Percentiles rank a stretch among this genome's conserved stretches.
Evolutionary conservation across 163 green algal species (phyloP).

Genomic region (Dunaliella salina): DNA sequence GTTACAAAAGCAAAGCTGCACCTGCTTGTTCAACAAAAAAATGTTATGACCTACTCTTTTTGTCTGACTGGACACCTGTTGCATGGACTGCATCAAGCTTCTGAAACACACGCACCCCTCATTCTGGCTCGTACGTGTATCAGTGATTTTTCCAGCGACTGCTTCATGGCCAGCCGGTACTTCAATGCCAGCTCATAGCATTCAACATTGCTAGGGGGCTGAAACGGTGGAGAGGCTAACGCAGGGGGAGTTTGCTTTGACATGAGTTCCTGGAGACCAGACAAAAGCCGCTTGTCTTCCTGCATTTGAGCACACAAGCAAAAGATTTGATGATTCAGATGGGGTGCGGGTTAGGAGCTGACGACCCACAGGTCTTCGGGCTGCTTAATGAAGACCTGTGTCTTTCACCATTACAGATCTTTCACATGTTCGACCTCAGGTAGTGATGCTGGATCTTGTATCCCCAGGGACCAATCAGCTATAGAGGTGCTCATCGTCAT

Average conservation of each 20-base stretch:
- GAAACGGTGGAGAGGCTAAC: not conserved
- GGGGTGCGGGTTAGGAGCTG: too few species aligned
- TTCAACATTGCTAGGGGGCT: not conserved
- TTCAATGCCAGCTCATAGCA: not conserved
- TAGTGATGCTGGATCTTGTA: too few species aligned
- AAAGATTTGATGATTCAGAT: too few species aligned
- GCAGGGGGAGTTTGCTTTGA: not conserved
- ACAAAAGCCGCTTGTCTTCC: not conserved
- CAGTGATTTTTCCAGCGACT: not conserved
- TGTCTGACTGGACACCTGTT: too few species aligned
- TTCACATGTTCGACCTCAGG: too few species aligned
- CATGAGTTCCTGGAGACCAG: not conserved
- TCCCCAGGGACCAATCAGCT: too few species aligned
- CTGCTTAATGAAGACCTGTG: too few species aligned
- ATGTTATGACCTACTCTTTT: not conserved
- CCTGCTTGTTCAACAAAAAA: not conserved
- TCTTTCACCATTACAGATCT: too few species aligned
- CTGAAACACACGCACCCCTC: not conserved
- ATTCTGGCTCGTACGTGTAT: not conserved
- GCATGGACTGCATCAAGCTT: not conserved
- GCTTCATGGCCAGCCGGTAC: conserved; percentile 1
- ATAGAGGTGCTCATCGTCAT: too few species aligned
- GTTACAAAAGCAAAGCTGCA: not conserved
- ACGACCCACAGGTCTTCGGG: too few species aligned
- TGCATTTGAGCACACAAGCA: not conserved